Base-by-base conservation (phyloP, 2,329 filamentous ascomycete species). In the Claviceps humidiphila region DNA sequence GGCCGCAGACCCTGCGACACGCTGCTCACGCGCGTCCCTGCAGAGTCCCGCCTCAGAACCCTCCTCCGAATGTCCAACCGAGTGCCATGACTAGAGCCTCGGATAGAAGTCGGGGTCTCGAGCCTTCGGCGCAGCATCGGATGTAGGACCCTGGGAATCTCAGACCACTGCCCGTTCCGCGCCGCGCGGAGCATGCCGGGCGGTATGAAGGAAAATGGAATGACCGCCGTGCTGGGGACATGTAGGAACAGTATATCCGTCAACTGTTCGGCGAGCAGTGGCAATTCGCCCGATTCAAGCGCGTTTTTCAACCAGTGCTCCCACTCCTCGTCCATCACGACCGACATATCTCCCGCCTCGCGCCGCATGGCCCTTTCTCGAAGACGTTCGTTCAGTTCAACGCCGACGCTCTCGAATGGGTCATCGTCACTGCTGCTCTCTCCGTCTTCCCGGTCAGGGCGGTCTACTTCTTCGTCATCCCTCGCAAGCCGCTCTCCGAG, bases 251-350 rank as follows among this genome's bases (percentile, higher is more conserved):
- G 59, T 64, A 66, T 59, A 58, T 62, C 50, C 58, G 59, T 56
- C 66, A 72, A 70, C 51, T 74, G 69, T 46, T 73, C 70, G 4
- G 71, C 68, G 26, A 76, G 61, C 49, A 72, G 70, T 17, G 74
- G 69, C 40, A 81, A 66, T 52, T 77, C 71, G n/a, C 53, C 53
- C 5, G 77, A 73, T 60, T 87, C 83, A 48, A 84, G 77, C 44
- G 78, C 81, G 59, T 82, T 81, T 66, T 87, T 87, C 55, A 87
- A 70, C 78, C 82, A 87, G 64, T 85, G 81, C 64, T 87, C 84
- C 82, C 81, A 87, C 59, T 84, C 82, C 56, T 84, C 81, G 61
- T 87, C 83, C 58, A 87, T 73, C 26, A 79, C 74, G 47, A 76
- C 73, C 16, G 75, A 74, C 34, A 67, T 67, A 56, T 81, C 77